These are phyloP conservation scores for Talaromyces thailandensis DNA, from an alignment of 495 filamentous ascomycete species.

Conservation along the genomic window DNA sequence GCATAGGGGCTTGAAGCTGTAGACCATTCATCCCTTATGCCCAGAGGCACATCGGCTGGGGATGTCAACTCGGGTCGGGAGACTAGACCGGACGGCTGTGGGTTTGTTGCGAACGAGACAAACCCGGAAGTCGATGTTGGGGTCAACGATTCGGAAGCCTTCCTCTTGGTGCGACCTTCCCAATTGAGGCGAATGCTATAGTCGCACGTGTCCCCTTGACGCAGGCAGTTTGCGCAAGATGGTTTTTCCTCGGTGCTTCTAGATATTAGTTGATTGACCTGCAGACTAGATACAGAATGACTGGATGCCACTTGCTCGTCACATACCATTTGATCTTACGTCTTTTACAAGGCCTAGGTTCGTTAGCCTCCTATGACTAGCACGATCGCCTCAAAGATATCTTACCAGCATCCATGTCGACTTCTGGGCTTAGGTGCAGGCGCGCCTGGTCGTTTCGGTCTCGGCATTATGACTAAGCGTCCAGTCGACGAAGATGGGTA, in stretches of 20 bases:
- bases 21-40: not conserved
- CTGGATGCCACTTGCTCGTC: not conserved
- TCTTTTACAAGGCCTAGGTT: constrained; percentile 67
- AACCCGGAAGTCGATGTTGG: constrained; percentile 22
- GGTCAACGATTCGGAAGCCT: constrained; percentile 16
- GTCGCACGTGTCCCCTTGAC: constrained; percentile 70
- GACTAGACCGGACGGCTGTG: not conserved
- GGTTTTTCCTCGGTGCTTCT: constrained; percentile 67
- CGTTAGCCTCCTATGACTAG: not conserved
- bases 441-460: constrained; percentile 55
- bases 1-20: not conserved
- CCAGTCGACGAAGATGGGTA: not conserved
- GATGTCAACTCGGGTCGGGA: not conserved
- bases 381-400: constrained; percentile 7
- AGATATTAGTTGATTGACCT: constrained; percentile 1
- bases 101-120: constrained; percentile 10
- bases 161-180: constrained; percentile 56
- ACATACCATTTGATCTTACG: constrained; percentile 74
- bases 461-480: constrained; percentile 42
- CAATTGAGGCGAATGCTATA: constrained; percentile 82
- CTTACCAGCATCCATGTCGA: constrained; percentile 80
- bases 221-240: constrained; percentile 65
- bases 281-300: not conserved
- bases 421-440: constrained; percentile 64
- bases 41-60: not conserved